Conservation (phyloP, 2,329 filamentous ascomycete genomes). For the Trichoderma brevicompactum region DNA sequence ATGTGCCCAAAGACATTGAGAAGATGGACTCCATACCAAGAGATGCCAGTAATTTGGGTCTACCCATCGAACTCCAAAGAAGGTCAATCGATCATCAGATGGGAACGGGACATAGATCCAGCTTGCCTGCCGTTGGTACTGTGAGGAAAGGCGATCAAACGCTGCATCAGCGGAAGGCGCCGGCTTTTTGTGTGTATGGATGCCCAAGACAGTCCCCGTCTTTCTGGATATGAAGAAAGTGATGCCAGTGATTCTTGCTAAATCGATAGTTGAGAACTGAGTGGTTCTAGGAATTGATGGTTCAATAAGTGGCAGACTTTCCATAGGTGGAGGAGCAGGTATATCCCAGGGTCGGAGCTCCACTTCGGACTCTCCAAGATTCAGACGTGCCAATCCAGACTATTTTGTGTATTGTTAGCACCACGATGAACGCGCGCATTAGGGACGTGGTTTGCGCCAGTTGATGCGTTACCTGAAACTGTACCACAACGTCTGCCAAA, state of each 20-base stretch:
- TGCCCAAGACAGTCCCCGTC: background rate
- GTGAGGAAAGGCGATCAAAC: background rate
- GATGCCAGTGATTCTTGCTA: background rate
- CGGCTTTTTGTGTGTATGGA: background rate
- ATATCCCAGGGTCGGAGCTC: background rate
- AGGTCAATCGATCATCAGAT: background rate
- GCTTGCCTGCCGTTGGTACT: background rate
- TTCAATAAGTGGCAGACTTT: background rate
- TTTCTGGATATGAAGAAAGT: background rate
- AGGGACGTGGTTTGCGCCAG: background rate
- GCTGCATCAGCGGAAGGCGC: background rate
- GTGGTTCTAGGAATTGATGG: background rate
- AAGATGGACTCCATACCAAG: background rate
- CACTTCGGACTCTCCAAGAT: background rate
- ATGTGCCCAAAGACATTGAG: background rate
- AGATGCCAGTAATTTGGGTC: too few relatives aligned
- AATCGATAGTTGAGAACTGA: background rate
- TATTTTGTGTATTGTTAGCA: background rate
- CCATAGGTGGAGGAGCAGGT: background rate
- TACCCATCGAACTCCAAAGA: background rate
- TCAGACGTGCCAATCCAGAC: constrained; percentile 6
- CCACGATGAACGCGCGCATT: too few relatives aligned
- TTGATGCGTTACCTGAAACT: background rate
- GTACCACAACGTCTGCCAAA: background rate
- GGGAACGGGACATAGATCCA: constrained; percentile 6